Base-by-base conservation (phyloP, 352 stramenopile species). In the Pythium apleroticum region DNA sequence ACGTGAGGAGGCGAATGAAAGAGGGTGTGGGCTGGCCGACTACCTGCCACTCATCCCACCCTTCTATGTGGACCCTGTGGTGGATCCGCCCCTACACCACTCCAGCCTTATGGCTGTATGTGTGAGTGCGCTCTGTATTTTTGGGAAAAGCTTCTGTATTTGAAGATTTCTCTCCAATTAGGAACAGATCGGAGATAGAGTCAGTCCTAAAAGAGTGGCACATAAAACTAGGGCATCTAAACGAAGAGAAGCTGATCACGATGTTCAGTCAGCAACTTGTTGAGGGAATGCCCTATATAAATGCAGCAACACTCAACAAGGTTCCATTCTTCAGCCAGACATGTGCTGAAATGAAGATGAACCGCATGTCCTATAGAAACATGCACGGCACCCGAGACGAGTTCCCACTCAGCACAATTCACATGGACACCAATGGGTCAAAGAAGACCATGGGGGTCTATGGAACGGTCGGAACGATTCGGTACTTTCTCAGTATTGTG, bases 241-340 rank as follows among this genome's bases (percentile, higher is more conserved):
- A 49, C 22, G 14, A 46, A 37, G 43, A 63, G 28, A 63, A 46
- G 12, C 43, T 53, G n/a, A 63, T 60, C 15, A 24, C 54, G 5
- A 52, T 60, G 54, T 28, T 60, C 25, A 60, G 54, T 41, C 54
- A 60, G 54, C 55, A 61, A 43, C 55, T 61, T 17, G 41, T 52
- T 14, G 39, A 19, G 39, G 25, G 55, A 9, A 53, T 61, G 25
- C 55, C 41, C 25, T 20, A 53, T 17, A 43, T 53, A 2, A 43
- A 31, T 30, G 55, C 55, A 12, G 55, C 55, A 2, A 28, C 55
- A 19, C 55, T 61, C 1, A 52, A 43, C 1, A 19, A 20, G 1
- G 55, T 43, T 43, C 41, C 39, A n/a, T 61, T 53, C 55, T 52
- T 60, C 54, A 37, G 35, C 15, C 54, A 60, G 35, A 60, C 35